Conservation (phyloP, 352 stramenopile genomes). For the Pythium brachiatum region DNA sequence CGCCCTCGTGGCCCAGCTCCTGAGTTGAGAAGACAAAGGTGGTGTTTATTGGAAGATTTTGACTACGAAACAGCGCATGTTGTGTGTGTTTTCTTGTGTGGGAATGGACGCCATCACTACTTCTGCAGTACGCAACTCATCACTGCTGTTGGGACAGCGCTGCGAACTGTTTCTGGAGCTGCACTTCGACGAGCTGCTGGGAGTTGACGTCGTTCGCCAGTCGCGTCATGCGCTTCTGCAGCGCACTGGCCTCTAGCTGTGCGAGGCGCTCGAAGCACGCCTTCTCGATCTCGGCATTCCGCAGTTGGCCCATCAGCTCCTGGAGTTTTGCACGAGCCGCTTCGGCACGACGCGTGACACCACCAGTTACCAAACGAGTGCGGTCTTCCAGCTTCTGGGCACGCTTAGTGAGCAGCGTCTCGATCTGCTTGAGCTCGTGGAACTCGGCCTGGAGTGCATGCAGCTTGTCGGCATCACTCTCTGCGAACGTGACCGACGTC, state of each 20-base stretch:
- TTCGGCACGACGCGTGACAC: slow-evolving; percentile 48
- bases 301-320: slow-evolving; percentile 38
- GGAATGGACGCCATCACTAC: no score
- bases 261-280: slow-evolving; percentile 64
- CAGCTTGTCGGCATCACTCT: slow-evolving; percentile 38
- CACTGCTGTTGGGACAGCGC: slow-evolving; percentile 38
- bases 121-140: neutral
- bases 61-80: neutral
- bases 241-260: slow-evolving; percentile 46
- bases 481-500: slow-evolving; percentile 42
- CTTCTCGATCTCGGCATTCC: slow-evolving; percentile 64
- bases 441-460: slow-evolving; percentile 58
- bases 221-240: slow-evolving; percentile 60
- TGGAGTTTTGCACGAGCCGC: slow-evolving; percentile 37
- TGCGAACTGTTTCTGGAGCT: slow-evolving; percentile 78
- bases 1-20: neutral
- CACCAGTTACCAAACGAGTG: slow-evolving; percentile 58
- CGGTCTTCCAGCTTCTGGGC: slow-evolving; percentile 74
- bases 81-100: neutral
- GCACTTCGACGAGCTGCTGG: slow-evolving; percentile 72
- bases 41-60: slow-evolving; percentile 4
- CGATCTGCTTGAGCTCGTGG: slow-evolving; percentile 57
- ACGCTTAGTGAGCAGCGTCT: slow-evolving; percentile 60
- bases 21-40: neutral
- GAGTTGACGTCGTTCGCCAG: slow-evolving; percentile 74